Base-by-base conservation (phyloP, 495 filamentous ascomycete species). In the Astrothelium macrocarpum region DNA sequence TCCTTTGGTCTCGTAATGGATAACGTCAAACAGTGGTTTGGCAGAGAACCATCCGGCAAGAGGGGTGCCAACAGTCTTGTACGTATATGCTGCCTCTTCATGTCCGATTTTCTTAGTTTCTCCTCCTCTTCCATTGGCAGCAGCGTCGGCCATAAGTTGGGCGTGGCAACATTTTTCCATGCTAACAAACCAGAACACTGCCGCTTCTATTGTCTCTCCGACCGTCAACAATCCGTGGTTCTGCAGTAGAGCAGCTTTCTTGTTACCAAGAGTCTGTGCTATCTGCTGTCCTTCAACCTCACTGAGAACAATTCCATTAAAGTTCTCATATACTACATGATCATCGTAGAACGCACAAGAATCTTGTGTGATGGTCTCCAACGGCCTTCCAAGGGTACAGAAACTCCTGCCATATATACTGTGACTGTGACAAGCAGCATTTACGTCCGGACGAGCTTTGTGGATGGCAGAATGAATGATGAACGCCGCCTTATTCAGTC, bases 71-170 rank as follows among this genome's bases (percentile, higher is more conserved):
- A 90, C 74, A 2, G 82, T 77, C 64, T 87, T 81, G 64, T 87
- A 85, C 1, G 87, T 91, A 61, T 79, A 87, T 25, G 70, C 77
- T 11, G 88, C 88, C 71, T 90, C 85, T 28, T 83, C 81, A 0
- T 88, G 84, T 20, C 78, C 75, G 66, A 92, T 86, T 73, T 86
- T 87, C 45, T 88, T 72, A 1, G 86, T 88, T 68, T 78, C 72
- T 0, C 79, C 80, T 2, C 88, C 89, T 1, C 84, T 76, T 7
- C 86, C 87, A 0, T 72, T 78, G 10, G 87, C 87, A 2, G 88
- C 88, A 0, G 89, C 89, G 72, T 92, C 89, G 3, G 88, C 89
- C 63, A 90, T 66, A 34, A 92, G 72, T 72, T 91, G 88, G n/a
- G 82, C 80, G 69, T 90, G 82, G 69, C 88, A 91, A 72, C 84